Conservation (phyloP, 2,329 filamentous ascomycete species). For the Calonectria hawksworthii region DNA sequence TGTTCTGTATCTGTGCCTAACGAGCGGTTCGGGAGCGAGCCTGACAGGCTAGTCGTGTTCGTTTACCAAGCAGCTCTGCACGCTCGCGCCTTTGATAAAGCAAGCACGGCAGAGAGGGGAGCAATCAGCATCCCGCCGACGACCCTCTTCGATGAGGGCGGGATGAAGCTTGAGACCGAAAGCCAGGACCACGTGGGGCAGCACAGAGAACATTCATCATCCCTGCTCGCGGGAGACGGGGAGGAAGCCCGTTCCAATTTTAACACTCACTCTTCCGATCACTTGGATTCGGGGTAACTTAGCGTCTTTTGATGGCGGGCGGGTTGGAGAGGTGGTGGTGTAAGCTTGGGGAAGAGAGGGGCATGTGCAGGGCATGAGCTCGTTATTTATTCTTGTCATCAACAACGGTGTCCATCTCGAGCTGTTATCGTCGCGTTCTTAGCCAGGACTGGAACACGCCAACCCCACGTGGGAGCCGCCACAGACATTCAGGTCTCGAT, state of each 20-base stretch:
- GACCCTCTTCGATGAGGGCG: constrained; percentile 9
- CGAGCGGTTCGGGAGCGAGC: not conserved
- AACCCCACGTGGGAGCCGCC: constrained; percentile 10
- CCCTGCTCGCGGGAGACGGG: constrained; percentile 17
- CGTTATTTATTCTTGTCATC: not conserved
- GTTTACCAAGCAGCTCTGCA: not conserved
- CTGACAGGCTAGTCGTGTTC: not conserved
- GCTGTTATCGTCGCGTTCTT: not conserved
- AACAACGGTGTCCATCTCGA: not conserved
- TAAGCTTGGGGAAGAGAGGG: not conserved
- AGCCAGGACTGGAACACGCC: not conserved
- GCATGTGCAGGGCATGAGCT: not conserved
- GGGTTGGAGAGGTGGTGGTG: not conserved
- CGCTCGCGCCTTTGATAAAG: not conserved
- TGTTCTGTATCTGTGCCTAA: not conserved
- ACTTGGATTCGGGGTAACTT: constrained; percentile 15
- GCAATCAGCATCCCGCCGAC: not conserved
- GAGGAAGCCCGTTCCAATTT: constrained; percentile 7
- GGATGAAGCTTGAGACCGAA: constrained; percentile 16
- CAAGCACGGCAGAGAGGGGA: not conserved
- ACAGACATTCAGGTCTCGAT: not conserved
- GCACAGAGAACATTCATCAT: not conserved
- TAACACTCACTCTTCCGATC: not conserved
- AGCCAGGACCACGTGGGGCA: constrained; percentile 27
- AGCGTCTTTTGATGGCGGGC: not conserved